Evolutionary conservation across 305 asterid genomes (phyloP).

Genomic region (Ajuga reptans): DNA sequence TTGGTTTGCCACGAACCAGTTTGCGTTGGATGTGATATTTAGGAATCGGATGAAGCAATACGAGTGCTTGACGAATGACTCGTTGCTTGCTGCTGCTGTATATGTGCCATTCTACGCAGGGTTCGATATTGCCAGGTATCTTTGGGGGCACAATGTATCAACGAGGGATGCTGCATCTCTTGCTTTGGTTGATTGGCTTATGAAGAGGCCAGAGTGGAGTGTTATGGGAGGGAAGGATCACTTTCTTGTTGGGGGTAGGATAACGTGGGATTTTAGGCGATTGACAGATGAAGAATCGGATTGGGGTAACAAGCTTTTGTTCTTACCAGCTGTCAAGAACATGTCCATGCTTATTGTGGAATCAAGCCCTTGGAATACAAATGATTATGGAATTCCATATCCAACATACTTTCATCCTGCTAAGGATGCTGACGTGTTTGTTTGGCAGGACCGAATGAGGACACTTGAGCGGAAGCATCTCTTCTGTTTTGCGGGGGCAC

Average conservation of each 20-base stretch:
- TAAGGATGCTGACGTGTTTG: slow-evolving; percentile 47
- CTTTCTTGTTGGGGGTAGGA: slow-evolving; percentile 75
- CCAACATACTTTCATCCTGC: slow-evolving; percentile 85
- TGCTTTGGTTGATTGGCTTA: slow-evolving; percentile 63
- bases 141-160: slow-evolving; percentile 66
- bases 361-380: slow-evolving; percentile 70
- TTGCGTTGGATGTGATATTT: slow-evolving; percentile 70
- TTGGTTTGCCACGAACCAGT: slow-evolving; percentile 85
- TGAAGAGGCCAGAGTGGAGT: slow-evolving; percentile 58
- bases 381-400: slow-evolving; percentile 75
- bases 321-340: slow-evolving; percentile 60
- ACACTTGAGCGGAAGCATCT: slow-evolving; percentile 48
- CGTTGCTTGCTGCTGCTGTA: slow-evolving; percentile 73
- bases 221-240: slow-evolving; percentile 85
- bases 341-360: slow-evolving; percentile 84
- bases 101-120: slow-evolving; percentile 88
- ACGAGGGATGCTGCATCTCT: slow-evolving; percentile 65
- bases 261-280: slow-evolving; percentile 84
- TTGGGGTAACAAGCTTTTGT: slow-evolving; percentile 81
- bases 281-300: slow-evolving; percentile 40
- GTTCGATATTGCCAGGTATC: slow-evolving; percentile 61
- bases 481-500: slow-evolving; percentile 87
- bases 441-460: slow-evolving; percentile 74
- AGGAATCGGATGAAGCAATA: slow-evolving; percentile 70
- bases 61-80: slow-evolving; percentile 65